Percentiles rank a stretch among this genome's conserved stretches.
Evolutionary conservation across 176 grass and related monocot species (phyloP).

Genomic region (Hordeum marinum): DNA sequence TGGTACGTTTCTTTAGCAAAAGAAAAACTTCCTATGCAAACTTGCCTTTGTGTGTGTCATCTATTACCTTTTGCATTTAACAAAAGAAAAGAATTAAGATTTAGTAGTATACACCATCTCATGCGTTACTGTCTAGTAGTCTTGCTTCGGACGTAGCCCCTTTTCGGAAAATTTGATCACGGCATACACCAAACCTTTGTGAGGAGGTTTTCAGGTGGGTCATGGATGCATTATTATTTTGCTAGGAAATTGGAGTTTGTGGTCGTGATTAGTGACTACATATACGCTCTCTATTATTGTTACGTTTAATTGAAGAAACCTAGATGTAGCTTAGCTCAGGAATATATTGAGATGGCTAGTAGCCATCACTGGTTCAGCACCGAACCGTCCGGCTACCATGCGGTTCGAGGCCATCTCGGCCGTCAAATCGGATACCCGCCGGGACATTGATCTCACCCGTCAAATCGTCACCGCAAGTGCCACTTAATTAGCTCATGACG

Average conservation of each 20-base stretch:
- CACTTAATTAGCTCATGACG: not conserved
- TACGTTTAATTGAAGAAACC: slow-evolving; percentile 48
- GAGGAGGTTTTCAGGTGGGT: slow-evolving; percentile 13
- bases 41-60: not conserved
- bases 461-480: not conserved
- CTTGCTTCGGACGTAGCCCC: slow-evolving; percentile 3
- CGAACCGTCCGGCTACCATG: not conserved
- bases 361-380: slow-evolving; percentile 18
- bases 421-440: slow-evolving; percentile 22
- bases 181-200: not conserved
- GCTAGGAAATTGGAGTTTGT: not conserved
- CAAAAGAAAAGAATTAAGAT: not conserved
- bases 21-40: not conserved
- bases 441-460: not conserved
- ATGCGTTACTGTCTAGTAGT: not conserved
- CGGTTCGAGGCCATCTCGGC: not conserved
- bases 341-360: slow-evolving; percentile 21
- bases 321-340: not conserved
- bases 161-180: not conserved
- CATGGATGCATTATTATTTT: slow-evolving; percentile 4
- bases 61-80: not conserved
- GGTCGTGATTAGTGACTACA: slow-evolving; percentile 1
- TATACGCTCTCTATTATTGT: slow-evolving; percentile 32
- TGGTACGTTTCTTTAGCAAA: slow-evolving; percentile 13
- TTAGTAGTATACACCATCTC: not conserved